Conservation (phyloP, 1,284 basidiomycete genomes). For the Melampsora americana region DNA sequence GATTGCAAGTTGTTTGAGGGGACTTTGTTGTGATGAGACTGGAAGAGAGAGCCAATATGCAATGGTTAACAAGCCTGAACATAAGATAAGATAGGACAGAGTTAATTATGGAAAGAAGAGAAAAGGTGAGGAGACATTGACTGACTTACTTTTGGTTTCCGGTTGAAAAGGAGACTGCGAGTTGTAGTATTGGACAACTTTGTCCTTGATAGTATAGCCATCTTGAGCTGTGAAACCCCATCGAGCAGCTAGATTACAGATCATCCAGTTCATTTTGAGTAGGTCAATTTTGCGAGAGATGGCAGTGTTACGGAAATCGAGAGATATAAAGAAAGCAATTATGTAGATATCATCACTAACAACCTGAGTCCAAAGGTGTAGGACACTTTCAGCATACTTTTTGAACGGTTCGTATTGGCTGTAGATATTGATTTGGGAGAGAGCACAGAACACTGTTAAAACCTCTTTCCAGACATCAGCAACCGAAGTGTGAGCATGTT, state of each 20-base stretch:
- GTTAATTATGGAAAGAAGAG: not conserved
- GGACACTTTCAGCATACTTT: too few species aligned
- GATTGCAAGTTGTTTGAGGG: not conserved
- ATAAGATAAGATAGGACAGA: not conserved
- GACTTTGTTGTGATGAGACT: not conserved
- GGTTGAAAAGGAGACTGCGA: not conserved
- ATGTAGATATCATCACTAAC: too few species aligned
- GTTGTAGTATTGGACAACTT: not conserved
- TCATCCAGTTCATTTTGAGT: not conserved
- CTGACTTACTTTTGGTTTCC: not conserved
- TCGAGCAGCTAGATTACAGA: not conserved
- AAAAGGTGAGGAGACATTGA: not conserved
- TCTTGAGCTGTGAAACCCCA: not conserved
- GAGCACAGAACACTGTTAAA: too few species aligned
- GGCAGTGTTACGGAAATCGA: not conserved
- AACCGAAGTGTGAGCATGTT: too few species aligned
- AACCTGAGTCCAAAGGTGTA: too few species aligned
- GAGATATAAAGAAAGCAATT: not conserved
- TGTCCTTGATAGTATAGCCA: not conserved
- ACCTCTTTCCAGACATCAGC: too few species aligned
- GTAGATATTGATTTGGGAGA: too few species aligned
- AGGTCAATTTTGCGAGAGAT: not conserved
- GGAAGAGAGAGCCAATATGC: not conserved
- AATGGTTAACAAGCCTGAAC: not conserved
- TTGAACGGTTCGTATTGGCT: too few species aligned